Conservation (phyloP, 495 filamentous ascomycete genomes). For the Neurospora tetraspora region DNA sequence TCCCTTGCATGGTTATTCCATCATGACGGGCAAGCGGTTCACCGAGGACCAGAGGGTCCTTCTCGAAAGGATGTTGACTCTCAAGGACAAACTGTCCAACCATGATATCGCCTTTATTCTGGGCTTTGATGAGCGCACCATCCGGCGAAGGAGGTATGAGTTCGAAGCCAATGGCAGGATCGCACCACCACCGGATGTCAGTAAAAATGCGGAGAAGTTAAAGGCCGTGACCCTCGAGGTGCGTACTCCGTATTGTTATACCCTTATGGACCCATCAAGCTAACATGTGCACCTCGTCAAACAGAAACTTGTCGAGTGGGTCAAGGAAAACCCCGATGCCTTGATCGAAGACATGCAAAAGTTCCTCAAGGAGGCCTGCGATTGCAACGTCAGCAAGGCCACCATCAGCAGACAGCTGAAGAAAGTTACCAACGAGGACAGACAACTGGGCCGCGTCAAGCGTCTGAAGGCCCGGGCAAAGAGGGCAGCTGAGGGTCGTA, state of each 20-base stretch:
- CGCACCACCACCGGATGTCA: conserved; percentile 13
- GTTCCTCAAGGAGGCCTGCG: conserved; percentile 13
- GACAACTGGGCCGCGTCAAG: neutral
- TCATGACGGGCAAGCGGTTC: conserved; percentile 18
- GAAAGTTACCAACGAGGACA: conserved; percentile 2
- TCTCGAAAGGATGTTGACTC: conserved; percentile 12
- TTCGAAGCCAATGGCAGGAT: conserved; percentile 13
- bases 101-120: conserved; percentile 18
- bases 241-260: neutral
- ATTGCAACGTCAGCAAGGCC: conserved; percentile 13
- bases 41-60: conserved; percentile 13
- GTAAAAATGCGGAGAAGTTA: conserved; percentile 24
- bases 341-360: conserved; percentile 21
- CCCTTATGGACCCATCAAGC: neutral
- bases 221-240: conserved; percentile 18
- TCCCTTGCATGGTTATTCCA: neutral
- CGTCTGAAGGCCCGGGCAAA: conserved; percentile 1
- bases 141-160: conserved; percentile 16
- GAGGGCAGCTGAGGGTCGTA: neutral
- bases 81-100: conserved; percentile 15
- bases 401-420: conserved; percentile 12
- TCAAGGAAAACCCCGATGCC: conserved; percentile 17
- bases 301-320: conserved; percentile 19
- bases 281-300: neutral
- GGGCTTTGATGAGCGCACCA: conserved; percentile 13